Evolutionary conservation across 2,329 filamentous ascomycete genomes (phyloP).

Genomic region (Dactylonectria estremocensis): DNA sequence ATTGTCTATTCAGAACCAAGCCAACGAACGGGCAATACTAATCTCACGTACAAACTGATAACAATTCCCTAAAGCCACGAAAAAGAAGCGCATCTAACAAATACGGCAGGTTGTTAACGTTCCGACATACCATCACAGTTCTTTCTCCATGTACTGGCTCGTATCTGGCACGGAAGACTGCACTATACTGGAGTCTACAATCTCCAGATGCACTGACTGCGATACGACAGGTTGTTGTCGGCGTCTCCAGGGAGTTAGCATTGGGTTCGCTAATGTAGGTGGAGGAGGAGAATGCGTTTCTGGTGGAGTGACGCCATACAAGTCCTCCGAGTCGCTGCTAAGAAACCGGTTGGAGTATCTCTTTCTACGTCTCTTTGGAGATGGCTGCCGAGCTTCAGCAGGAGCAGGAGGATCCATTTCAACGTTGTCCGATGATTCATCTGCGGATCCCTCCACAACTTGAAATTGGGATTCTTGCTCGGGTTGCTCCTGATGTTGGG

Average conservation of each 20-base stretch:
- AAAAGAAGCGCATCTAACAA: neutral
- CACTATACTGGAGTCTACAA: neutral
- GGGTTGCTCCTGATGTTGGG: no score
- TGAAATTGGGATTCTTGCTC: neutral
- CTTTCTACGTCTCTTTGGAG: neutral
- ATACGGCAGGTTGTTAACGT: neutral
- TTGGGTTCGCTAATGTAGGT: neutral
- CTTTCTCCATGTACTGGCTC: no score
- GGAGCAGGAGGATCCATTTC: neutral
- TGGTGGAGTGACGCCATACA: conserved; percentile 19
- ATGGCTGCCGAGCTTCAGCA: no score
- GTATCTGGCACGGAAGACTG: neutral
- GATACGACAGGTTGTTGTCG: neutral
- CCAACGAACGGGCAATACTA: conserved; percentile 1
- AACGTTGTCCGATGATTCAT: neutral
- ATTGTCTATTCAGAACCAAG: neutral
- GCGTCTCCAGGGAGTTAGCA: no score
- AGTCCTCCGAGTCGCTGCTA: conserved; percentile 14
- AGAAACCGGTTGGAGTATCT: no score
- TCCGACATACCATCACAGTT: neutral
- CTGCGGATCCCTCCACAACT: neutral
- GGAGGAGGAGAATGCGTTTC: neutral
- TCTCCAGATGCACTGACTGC: neutral
- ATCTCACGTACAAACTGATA: neutral
- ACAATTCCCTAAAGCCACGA: neutral